phyloP scores from a whole-genome alignment of 2,329 filamentous ascomycete genomes.

The Aspergillus sojae region DNA sequence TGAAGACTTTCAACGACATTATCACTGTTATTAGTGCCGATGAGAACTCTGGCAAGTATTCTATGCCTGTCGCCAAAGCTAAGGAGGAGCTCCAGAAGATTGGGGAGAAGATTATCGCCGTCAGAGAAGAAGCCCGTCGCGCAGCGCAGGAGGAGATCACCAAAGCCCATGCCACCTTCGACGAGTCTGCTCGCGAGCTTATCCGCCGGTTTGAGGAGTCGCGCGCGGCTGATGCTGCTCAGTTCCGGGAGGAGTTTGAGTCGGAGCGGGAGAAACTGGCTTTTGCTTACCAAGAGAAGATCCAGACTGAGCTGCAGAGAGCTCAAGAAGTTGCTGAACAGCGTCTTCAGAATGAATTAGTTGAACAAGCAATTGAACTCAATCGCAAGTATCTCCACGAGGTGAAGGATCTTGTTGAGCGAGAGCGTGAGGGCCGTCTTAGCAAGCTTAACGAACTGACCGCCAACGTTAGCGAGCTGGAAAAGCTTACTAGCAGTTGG shows the following conservation, averaged over 20 bases:
- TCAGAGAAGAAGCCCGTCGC: conserved; percentile 71
- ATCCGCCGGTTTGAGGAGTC: conserved; percentile 82
- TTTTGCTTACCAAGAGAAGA: conserved; percentile 75
- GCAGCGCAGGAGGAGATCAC: conserved; percentile 75
- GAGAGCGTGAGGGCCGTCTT: conserved; percentile 83
- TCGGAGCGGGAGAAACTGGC: conserved; percentile 80
- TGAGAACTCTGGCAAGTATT: conserved; percentile 75
- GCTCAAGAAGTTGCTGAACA: conserved; percentile 80
- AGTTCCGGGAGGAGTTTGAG: conserved; percentile 87
- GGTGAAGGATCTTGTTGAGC: conserved; percentile 79
- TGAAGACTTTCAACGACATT: conserved; percentile 94
- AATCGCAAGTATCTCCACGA: conserved; percentile 82
- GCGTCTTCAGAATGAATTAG: conserved; percentile 78
- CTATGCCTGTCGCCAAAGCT: conserved; percentile 76
- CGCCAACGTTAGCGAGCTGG: conserved; percentile 76
- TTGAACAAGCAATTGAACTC: conserved; percentile 86
- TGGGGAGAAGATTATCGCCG: conserved; percentile 72
- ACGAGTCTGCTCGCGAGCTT: conserved; percentile 83
- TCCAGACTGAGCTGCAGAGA: conserved; percentile 76
- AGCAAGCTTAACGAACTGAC: conserved; percentile 82
- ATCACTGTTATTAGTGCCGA: conserved; percentile 92
- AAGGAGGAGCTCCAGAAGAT: conserved; percentile 81
- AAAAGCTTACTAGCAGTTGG: conserved; percentile 86
- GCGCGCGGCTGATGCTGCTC: conserved; percentile 76
- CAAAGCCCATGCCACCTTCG: conserved; percentile 74